Evolutionary conservation across 169 alveolate species (phyloP).

Genomic region (Plasmodium fragile): DNA sequence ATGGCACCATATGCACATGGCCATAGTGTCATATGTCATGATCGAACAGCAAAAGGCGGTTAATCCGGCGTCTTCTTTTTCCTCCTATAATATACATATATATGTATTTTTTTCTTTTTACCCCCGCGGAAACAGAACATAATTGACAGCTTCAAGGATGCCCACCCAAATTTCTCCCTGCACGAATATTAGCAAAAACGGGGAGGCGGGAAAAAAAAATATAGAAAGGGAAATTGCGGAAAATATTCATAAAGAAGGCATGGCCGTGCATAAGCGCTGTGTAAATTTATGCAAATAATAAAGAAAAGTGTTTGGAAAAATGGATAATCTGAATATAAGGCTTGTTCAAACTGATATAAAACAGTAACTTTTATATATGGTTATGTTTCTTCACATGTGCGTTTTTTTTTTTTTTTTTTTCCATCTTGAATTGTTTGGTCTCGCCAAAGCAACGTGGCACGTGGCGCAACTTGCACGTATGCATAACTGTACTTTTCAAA

Average conservation of each 20-base stretch:
- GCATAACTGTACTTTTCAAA: background rate
- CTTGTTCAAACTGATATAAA: background rate
- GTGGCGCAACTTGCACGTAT: background rate
- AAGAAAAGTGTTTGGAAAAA: background rate
- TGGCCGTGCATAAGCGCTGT: background rate
- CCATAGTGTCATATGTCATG: background rate
- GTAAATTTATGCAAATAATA: background rate
- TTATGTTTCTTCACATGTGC: background rate
- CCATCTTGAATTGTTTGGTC: background rate
- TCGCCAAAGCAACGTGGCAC: background rate
- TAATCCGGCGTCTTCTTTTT: background rate
- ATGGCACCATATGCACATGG: background rate
- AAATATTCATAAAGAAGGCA: background rate
- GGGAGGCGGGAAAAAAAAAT: background rate
- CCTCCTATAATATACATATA: background rate
- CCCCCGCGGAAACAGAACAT: slow-evolving; percentile 17
- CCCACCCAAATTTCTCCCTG: slow-evolving; percentile 48
- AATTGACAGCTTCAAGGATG: slow-evolving; percentile 31
- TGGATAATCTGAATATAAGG: background rate
- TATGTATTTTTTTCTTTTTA: background rate
- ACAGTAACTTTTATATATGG: background rate
- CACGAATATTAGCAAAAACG: slow-evolving; percentile 33
- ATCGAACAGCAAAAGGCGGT: background rate
- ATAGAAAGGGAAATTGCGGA: background rate
- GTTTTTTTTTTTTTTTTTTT: background rate